phyloP scores from a whole-genome alignment of 176 grass and related monocot species.

The Alloteropsis semialata region DNA sequence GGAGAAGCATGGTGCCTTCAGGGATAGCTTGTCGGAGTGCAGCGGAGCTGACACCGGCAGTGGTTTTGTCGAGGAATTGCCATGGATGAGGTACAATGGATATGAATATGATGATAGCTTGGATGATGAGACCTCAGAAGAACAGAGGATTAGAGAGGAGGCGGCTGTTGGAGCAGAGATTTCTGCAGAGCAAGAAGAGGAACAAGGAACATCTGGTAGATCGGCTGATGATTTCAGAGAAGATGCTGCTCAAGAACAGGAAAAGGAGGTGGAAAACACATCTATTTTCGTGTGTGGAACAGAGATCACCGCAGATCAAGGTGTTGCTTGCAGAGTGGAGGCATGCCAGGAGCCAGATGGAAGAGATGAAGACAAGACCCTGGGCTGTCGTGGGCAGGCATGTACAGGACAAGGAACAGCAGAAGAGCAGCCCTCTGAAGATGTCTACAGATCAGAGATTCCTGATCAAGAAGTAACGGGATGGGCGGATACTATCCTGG shows the following conservation, averaged over 20 bases:
- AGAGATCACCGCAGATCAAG: not conserved
- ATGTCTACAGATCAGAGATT: not conserved
- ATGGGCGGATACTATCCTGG: not conserved
- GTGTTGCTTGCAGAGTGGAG: not conserved
- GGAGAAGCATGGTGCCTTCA: slow-evolving; percentile 43
- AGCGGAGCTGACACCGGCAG: slow-evolving; percentile 25
- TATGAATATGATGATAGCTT: slow-evolving; percentile 48
- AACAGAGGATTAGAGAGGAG: slow-evolving; percentile 4
- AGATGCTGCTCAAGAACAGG: not conserved
- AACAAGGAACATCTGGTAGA: slow-evolving; percentile 3
- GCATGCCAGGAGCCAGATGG: not conserved
- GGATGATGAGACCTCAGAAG: slow-evolving; percentile 32
- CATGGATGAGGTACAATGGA: slow-evolving; percentile 38
- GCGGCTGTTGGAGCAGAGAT: slow-evolving; percentile 1
- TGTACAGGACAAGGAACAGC: not conserved
- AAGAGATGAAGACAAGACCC: slow-evolving; percentile 23
- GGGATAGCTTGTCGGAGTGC: slow-evolving; percentile 45
- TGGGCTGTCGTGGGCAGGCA: not conserved
- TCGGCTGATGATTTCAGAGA: not conserved
- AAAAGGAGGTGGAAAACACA: not conserved
- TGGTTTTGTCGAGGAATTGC: slow-evolving; percentile 38
- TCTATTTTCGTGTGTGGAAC: not conserved
- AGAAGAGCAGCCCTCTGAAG: not conserved
- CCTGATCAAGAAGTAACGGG: not conserved
- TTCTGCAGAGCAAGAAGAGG: not conserved